Percentiles rank a stretch among this genome's conserved stretches.
Evolutionary conservation across 192 early-diverging fungal genomes (phyloP).

Genomic region (Backusella circina): DNA sequence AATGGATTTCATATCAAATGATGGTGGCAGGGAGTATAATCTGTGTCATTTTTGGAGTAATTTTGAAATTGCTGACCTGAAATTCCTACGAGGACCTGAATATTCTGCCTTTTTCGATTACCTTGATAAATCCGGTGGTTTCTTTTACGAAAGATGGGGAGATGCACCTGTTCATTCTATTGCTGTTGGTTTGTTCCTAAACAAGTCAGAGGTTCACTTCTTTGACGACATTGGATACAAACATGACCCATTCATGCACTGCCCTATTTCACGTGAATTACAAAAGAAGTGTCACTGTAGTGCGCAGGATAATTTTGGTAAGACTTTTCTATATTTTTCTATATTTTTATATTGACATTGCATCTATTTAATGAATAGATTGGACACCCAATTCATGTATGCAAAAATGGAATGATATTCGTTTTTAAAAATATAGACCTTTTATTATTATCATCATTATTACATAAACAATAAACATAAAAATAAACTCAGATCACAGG

Average conservation of each 20-base stretch:
- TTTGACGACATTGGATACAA: slow-evolving; percentile 74
- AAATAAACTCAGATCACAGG: not conserved
- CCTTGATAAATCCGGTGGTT: slow-evolving; percentile 76
- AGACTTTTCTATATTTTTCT: not conserved
- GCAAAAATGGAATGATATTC: slow-evolving; percentile 6
- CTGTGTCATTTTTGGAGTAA: slow-evolving; percentile 82
- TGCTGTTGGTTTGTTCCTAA: slow-evolving; percentile 57
- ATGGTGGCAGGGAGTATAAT: slow-evolving; percentile 58
- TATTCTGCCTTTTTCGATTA: slow-evolving; percentile 64
- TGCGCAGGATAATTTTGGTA: slow-evolving; percentile 50
- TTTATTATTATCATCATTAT: not conserved
- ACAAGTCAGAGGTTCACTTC: slow-evolving; percentile 66
- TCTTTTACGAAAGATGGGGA: slow-evolving; percentile 83
- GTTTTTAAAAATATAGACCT: not conserved
- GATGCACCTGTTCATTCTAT: slow-evolving; percentile 79
- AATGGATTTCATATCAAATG: slow-evolving; percentile 36
- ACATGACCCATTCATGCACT: slow-evolving; percentile 69
- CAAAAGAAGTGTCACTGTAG: slow-evolving; percentile 51
- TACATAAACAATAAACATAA: not conserved
- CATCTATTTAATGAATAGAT: not conserved
- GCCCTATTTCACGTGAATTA: slow-evolving; percentile 52
- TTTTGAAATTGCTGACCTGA: slow-evolving; percentile 81
- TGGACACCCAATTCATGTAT: slow-evolving; percentile 8
- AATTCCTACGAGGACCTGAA: slow-evolving; percentile 61
- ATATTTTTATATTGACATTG: not conserved